Conservation (phyloP, 2,329 filamentous ascomycete species). For the Ilyonectria robusta region DNA sequence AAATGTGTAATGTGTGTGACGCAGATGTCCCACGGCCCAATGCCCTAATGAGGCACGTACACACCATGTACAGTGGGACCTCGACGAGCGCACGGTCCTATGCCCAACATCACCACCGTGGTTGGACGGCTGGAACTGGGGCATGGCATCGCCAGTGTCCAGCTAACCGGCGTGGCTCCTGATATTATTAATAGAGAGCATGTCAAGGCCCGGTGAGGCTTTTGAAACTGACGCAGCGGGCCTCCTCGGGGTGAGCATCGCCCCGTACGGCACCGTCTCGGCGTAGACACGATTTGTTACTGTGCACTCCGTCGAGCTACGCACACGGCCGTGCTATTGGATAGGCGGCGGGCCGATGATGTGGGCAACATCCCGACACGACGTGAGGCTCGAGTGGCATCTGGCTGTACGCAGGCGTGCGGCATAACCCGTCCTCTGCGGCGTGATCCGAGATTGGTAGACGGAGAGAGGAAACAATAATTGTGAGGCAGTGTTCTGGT, state of each 20-base stretch:
- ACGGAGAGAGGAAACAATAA: constrained; percentile 8
- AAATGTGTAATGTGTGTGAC: constrained; percentile 42
- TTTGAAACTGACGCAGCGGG: constrained; percentile 38
- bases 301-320: neutral
- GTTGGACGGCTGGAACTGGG: constrained; percentile 6
- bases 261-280: constrained; percentile 10
- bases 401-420: constrained; percentile 10
- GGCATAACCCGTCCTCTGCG: constrained; percentile 23
- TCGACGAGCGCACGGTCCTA: constrained; percentile 42
- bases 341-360: constrained; percentile 11
- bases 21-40: constrained; percentile 44
- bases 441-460: constrained; percentile 24
- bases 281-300: constrained; percentile 2
- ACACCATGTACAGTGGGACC: constrained; percentile 39
- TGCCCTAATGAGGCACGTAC: constrained; percentile 43
- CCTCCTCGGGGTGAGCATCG: constrained; percentile 2
- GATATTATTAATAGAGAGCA: constrained; percentile 45
- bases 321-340: constrained; percentile 10
- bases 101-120: constrained; percentile 28
- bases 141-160: constrained; percentile 26
- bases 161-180: constrained; percentile 36
- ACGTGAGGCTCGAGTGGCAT: constrained; percentile 24
- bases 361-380: constrained; percentile 5
- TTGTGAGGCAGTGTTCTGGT: constrained; percentile 11
- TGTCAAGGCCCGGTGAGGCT: constrained; percentile 32